Evolutionary conservation across 148 eudicot species (phyloP), one percentile per base, ranked within the genome.

Genomic region (Rhododendron ovatum): DNA sequence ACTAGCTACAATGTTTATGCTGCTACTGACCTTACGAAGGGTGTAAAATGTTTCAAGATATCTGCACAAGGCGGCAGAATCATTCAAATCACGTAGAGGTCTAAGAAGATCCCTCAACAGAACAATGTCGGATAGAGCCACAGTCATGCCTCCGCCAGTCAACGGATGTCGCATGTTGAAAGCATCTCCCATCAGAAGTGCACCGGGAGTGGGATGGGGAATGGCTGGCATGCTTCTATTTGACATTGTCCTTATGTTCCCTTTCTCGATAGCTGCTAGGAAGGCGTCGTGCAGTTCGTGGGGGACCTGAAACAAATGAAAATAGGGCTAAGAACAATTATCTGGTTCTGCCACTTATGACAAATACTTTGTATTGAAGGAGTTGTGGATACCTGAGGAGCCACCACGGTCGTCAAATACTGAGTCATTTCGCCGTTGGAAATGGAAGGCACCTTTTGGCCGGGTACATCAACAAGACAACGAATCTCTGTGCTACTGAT

Each of bases 131-230:
- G 92, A 85, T 43, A 90, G 55, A 26, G 92, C 92, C 17, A 90
- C 92, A 14, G 92, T 90, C 92, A 90, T 90, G 61, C 92, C 92
- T 78, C 90, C 92, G 2, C 92, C 92, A 1, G 92, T 90, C 78
- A 90, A 82, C 0, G 92, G 92, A 67, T 90, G 92, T 13, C 92
- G 78, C 92, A 90, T 90, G 85, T 90, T 90, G 84, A 90, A 90
- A 3, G 92, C 90, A 77, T 90, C 92, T 12, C 92, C 92, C 84
- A 90, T 47, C 26, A 88, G 50, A 55, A 90, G 83, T 22, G 92
- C 92, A 1, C 92, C 92, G 0, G 90, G 90, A 61, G 90, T 90
- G 37, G 92, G 92, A 41, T 57, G 76, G 14, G 92, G 92, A 87
- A 51, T 80, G 17, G 92, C 92, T 39, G 92, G 92, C 92, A 90